phyloP scores from a whole-genome alignment of 148 eudicot species.

The Chenopodium suecicum region DNA sequence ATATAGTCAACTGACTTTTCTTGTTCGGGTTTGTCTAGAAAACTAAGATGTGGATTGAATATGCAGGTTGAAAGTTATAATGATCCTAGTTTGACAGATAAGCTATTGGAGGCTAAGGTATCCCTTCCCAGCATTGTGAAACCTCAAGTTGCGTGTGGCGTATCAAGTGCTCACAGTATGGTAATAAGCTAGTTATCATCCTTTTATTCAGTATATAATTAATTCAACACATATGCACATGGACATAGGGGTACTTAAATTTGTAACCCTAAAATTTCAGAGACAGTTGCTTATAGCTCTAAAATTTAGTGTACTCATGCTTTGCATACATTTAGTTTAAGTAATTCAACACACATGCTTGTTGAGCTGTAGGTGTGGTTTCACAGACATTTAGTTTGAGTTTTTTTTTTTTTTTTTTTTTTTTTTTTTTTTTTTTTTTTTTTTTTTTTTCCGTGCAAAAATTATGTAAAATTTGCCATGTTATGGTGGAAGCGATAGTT shows the following conservation, averaged over 20 bases:
- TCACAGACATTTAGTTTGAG: too few species aligned
- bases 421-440: too few species aligned
- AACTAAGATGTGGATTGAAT: constrained; percentile 7
- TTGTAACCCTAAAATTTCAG: neutral
- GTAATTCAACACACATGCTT: too few species aligned
- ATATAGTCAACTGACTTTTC: neutral
- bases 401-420: too few species aligned
- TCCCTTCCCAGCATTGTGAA: constrained; percentile 82
- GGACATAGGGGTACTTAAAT: too few species aligned
- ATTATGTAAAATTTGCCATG: too few species aligned
- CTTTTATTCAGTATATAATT: neutral
- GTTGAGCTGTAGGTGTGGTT: too few species aligned
- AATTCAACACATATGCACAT: neutral
- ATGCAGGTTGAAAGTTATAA: constrained; percentile 79
- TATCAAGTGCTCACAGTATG: constrained; percentile 93
- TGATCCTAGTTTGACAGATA: constrained; percentile 50
- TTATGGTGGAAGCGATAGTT: too few species aligned
- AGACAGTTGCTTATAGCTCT: too few species aligned
- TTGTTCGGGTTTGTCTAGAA: constrained; percentile 2
- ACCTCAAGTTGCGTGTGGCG: constrained; percentile 99
- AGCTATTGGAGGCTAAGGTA: constrained; percentile 60
- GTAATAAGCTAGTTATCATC: constrained; percentile 32
- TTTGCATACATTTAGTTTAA: too few species aligned
- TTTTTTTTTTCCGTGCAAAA: too few species aligned
- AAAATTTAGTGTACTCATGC: too few species aligned